phyloP scores from a whole-genome alignment of 2,329 filamentous ascomycete genomes.

The Harringtonia aguacate region DNA sequence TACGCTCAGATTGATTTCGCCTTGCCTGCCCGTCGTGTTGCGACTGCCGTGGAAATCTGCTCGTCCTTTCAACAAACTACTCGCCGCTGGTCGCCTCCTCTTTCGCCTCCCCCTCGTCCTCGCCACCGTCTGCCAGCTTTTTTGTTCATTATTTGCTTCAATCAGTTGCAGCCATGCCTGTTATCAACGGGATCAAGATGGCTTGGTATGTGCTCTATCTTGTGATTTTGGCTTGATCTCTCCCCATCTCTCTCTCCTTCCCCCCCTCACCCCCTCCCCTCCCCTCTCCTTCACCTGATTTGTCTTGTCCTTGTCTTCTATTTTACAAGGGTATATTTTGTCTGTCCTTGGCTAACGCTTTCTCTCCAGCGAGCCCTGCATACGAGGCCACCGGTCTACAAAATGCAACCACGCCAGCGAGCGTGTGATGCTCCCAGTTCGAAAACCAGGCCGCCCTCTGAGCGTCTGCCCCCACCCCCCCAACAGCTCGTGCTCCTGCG shows the following conservation, averaged over 20 bases:
- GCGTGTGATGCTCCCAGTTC: conserved; percentile 58
- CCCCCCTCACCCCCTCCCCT: conserved; percentile 7
- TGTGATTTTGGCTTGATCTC: neutral
- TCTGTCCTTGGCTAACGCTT: neutral
- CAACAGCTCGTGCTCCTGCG: conserved; percentile 50
- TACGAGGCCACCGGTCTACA: conserved; percentile 64
- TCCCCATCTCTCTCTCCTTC: conserved; percentile 4
- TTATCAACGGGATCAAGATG: conserved; percentile 62
- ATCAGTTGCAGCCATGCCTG: conserved; percentile 41
- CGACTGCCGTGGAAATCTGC: too few relatives aligned
- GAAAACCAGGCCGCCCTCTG: conserved; percentile 60
- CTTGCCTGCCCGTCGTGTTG: too few relatives aligned
- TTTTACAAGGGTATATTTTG: too few relatives aligned
- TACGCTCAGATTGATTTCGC: too few relatives aligned
- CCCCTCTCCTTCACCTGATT: neutral
- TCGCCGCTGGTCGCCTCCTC: neutral
- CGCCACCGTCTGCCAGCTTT: neutral
- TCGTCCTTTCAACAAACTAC: too few relatives aligned
- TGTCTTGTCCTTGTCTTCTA: neutral
- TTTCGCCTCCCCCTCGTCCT: neutral
- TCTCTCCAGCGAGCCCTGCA: conserved; percentile 55
- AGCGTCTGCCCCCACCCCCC: conserved; percentile 58
- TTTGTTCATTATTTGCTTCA: neutral
- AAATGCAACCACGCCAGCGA: conserved; percentile 61
- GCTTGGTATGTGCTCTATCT: conserved; percentile 48